Evolutionary conservation across 179 eudicot species (phyloP).

Genomic region (Heliamphora pulchella): DNA sequence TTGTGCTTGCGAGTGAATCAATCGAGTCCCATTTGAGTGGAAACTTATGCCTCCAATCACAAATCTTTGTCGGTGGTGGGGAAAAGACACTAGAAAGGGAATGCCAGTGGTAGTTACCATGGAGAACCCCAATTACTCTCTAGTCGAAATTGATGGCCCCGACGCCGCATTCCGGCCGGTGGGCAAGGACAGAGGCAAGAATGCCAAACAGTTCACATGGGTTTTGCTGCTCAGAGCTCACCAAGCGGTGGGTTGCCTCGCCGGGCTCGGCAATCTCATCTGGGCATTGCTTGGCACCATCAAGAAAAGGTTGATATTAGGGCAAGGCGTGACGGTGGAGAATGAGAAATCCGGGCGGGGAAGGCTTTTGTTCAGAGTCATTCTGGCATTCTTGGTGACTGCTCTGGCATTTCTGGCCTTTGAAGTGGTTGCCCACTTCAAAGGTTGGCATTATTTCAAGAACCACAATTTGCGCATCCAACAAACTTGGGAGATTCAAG

Average conservation of each 20-base stretch:
- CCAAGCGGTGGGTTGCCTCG: conserved; percentile 48
- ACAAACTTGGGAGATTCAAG: conserved; percentile 31
- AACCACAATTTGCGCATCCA: conserved; percentile 31
- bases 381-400: conserved; percentile 35
- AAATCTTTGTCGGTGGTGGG: conserved; percentile 41
- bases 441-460: conserved; percentile 43
- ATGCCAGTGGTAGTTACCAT: conserved; percentile 52
- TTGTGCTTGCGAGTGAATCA: not conserved
- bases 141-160: conserved; percentile 42
- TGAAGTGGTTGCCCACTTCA: conserved; percentile 44
- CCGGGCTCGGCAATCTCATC: conserved; percentile 42
- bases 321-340: conserved; percentile 42
- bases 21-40: conserved; percentile 1
- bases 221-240: conserved; percentile 52
- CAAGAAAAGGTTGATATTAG: conserved; percentile 35
- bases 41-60: conserved; percentile 29
- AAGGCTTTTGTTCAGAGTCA: conserved; percentile 32
- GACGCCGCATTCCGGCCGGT: conserved; percentile 34
- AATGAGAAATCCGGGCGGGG: conserved; percentile 41
- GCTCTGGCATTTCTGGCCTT: conserved; percentile 42
- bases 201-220: conserved; percentile 55
- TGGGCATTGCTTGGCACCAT: conserved; percentile 39
- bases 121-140: conserved; percentile 49
- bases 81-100: conserved; percentile 38
- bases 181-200: conserved; percentile 43